Percentiles rank a stretch among this genome's conserved stretches.
Evolutionary conservation across 345 rosid genomes (phyloP).

Genomic region (Corchorus capsularis): DNA sequence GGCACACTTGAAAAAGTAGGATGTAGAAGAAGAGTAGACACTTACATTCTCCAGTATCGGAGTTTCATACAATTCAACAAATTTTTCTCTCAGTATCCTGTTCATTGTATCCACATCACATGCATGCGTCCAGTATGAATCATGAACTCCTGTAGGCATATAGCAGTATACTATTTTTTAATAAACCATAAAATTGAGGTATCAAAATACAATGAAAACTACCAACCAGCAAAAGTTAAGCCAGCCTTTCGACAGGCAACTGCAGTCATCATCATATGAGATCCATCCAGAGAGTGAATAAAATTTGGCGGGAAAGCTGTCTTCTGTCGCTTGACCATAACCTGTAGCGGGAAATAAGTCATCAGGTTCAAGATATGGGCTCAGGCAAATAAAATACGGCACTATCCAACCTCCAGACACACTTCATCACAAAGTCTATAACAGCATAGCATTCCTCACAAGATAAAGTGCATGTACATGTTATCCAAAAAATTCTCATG

Average conservation of each 20-base stretch:
- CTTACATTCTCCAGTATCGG: slow-evolving; percentile 93
- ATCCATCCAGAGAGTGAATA: slow-evolving; percentile 96
- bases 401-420: background rate
- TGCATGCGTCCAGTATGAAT: slow-evolving; percentile 99
- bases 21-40: background rate
- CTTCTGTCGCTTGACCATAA: slow-evolving; percentile 79
- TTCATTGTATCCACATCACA: slow-evolving; percentile 89
- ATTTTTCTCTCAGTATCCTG: slow-evolving; percentile 83
- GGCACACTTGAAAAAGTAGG: background rate
- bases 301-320: slow-evolving; percentile 99
- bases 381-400: background rate
- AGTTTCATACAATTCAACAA: slow-evolving; percentile 81
- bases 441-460: background rate
- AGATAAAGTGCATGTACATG: background rate
- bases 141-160: slow-evolving; percentile 85
- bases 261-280: slow-evolving; percentile 99
- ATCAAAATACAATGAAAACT: slow-evolving; percentile 9
- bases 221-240: slow-evolving; percentile 82
- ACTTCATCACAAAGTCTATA: background rate
- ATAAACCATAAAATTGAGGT: slow-evolving; percentile 14
- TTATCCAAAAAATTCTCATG: too few relatives aligned
- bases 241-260: slow-evolving; percentile 84
- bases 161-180: slow-evolving; percentile 22
- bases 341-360: slow-evolving; percentile 35
- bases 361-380: slow-evolving; percentile 3